Evolutionary conservation across 2,329 filamentous ascomycete genomes (phyloP).

Genomic region (Scolecobasidium constrictum): DNA sequence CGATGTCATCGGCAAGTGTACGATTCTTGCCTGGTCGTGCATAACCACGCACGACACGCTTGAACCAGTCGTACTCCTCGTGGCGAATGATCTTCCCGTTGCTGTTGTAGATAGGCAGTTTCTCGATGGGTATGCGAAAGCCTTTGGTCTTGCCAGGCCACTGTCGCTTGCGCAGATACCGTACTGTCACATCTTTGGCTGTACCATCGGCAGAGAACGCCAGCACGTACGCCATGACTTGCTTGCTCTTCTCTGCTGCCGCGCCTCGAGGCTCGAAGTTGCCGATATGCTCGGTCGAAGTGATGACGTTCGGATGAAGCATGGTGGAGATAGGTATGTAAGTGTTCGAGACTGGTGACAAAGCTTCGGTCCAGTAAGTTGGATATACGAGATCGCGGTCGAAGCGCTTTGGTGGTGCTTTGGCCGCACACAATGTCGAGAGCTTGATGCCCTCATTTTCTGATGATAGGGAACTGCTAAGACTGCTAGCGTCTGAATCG

Average conservation of each 20-base stretch:
- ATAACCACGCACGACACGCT: conserved; percentile 66
- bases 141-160: conserved; percentile 88
- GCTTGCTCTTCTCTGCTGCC: conserved; percentile 75
- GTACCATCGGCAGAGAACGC: conserved; percentile 75
- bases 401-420: conserved; percentile 41
- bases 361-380: conserved; percentile 85
- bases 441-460: conserved; percentile 46
- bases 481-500: background rate
- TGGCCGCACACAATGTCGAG: conserved; percentile 34
- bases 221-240: conserved; percentile 82
- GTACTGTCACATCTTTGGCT: conserved; percentile 87
- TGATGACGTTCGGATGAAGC: conserved; percentile 53
- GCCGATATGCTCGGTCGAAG: conserved; percentile 59
- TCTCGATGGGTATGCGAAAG: conserved; percentile 65
- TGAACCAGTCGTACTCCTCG: conserved; percentile 83
- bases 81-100: conserved; percentile 67
- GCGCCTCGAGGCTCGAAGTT: conserved; percentile 73
- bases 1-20: conserved; percentile 65
- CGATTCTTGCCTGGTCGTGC: conserved; percentile 38
- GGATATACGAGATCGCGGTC: conserved; percentile 74
- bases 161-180: conserved; percentile 73
- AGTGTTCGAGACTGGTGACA: conserved; percentile 70
- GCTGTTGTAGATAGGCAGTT: conserved; percentile 66
- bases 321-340: conserved; percentile 59
- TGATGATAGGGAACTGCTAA: conserved; percentile 23